Conservation (phyloP, 179 eudicot species). For the Gypsophila paniculata region DNA sequence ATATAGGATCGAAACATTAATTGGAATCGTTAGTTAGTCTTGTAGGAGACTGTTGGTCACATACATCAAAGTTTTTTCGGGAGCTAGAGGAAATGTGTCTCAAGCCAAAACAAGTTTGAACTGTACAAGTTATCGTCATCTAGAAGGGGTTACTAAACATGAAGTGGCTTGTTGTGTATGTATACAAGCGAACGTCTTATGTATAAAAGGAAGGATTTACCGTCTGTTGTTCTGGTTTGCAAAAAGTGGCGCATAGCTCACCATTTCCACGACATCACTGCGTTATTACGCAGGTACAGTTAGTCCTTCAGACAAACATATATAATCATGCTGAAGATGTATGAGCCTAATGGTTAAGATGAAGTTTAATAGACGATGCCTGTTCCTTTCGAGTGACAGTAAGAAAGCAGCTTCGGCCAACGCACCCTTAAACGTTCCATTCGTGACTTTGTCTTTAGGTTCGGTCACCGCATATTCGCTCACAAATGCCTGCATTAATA, state of each 20-base stretch:
- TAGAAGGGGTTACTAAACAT: too few relatives aligned
- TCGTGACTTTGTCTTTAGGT: slow-evolving; percentile 26
- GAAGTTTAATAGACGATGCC: slow-evolving; percentile 23
- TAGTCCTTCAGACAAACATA: neutral
- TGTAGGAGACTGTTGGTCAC: too few relatives aligned
- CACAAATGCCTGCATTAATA: slow-evolving; percentile 51
- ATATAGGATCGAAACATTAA: neutral
- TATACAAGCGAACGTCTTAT: too few relatives aligned
- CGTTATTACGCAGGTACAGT: slow-evolving; percentile 2
- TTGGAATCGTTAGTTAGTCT: too few relatives aligned
- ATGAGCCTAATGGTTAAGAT: neutral
- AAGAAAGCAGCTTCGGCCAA: slow-evolving; percentile 70
- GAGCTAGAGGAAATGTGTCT: too few relatives aligned
- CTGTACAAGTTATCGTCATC: too few relatives aligned
- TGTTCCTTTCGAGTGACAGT: slow-evolving; percentile 54
- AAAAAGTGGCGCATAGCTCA: slow-evolving; percentile 80
- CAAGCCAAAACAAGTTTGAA: too few relatives aligned
- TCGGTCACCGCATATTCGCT: slow-evolving; percentile 61
- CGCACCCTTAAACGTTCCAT: slow-evolving; percentile 51
- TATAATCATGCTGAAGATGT: too few relatives aligned
- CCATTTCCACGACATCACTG: slow-evolving; percentile 86
- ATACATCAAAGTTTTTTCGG: too few relatives aligned
- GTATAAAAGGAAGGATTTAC: slow-evolving; percentile 14
- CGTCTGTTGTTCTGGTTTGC: slow-evolving; percentile 48
- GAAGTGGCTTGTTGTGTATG: too few relatives aligned